phyloP scores from a whole-genome alignment of 164 flowering plant genomes.

The Vitis riparia region DNA sequence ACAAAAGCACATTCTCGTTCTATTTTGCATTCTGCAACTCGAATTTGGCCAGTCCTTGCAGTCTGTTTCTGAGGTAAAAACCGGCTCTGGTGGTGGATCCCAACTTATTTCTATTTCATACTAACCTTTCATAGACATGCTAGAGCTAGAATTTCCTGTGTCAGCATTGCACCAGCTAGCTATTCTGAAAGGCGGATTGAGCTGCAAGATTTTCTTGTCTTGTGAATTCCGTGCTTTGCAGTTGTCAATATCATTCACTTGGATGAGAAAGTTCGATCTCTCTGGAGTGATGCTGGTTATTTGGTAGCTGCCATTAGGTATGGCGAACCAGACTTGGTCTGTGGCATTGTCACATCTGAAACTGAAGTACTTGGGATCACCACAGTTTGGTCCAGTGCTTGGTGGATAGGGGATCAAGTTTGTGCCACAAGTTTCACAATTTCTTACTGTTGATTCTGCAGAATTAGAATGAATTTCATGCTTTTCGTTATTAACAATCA shows the following conservation, averaged over 20 bases:
- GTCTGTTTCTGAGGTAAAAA: slow-evolving; percentile 28
- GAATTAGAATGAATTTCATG: background rate
- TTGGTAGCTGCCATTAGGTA: slow-evolving; percentile 15
- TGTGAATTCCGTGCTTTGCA: slow-evolving; percentile 12
- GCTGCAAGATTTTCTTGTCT: background rate
- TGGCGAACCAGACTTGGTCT: slow-evolving; percentile 27
- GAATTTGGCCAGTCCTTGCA: slow-evolving; percentile 40
- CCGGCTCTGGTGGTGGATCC: slow-evolving; percentile 38
- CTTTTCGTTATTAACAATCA: no score
- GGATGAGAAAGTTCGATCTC: slow-evolving; percentile 21
- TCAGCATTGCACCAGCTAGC: slow-evolving; percentile 22
- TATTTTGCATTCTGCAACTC: slow-evolving; percentile 25
- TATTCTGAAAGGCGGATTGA: slow-evolving; percentile 27
- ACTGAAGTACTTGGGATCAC: slow-evolving; percentile 34
- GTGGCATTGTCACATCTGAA: slow-evolving; percentile 31
- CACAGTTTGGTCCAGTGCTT: slow-evolving; percentile 43
- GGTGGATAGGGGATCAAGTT: slow-evolving; percentile 44
- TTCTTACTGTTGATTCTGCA: slow-evolving; percentile 30
- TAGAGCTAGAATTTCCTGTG: slow-evolving; percentile 3
- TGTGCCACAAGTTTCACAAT: slow-evolving; percentile 41
- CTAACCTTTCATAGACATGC: background rate
- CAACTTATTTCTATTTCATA: slow-evolving; percentile 34
- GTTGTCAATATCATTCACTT: slow-evolving; percentile 4
- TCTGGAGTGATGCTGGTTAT: slow-evolving; percentile 28
- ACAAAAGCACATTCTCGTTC: slow-evolving; percentile 33